These are phyloP conservation scores for Arthrobotrys musiformis DNA, from an alignment of 2,329 filamentous ascomycete species.

Conservation along the genomic window DNA sequence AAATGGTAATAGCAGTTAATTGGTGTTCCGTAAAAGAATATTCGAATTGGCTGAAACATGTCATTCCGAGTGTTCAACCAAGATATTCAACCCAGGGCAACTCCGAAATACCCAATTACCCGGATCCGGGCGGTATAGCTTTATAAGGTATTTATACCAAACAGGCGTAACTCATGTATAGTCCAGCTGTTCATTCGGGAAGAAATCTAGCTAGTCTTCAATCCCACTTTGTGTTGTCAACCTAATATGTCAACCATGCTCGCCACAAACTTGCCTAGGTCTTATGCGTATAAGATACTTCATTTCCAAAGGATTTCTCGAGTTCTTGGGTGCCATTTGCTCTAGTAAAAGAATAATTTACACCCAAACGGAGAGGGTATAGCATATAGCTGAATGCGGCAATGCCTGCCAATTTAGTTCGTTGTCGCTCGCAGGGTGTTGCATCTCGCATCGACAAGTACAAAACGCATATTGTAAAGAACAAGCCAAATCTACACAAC, in stretches of 20 bases:
- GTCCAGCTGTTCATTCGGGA: too few relatives aligned
- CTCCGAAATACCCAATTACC: too few relatives aligned
- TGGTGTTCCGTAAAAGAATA: background rate
- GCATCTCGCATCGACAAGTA: conserved; percentile 35
- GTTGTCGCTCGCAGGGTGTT: background rate
- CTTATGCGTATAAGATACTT: background rate
- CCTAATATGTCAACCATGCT: too few relatives aligned
- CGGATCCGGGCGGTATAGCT: too few relatives aligned
- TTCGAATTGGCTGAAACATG: too few relatives aligned
- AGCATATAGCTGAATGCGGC: conserved; percentile 1
- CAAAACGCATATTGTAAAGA: conserved; percentile 21
- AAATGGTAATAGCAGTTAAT: background rate
- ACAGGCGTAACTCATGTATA: too few relatives aligned
- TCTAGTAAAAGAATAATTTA: background rate
- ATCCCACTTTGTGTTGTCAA: too few relatives aligned
- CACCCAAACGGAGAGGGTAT: background rate
- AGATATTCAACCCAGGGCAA: too few relatives aligned
- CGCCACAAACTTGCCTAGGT: too few relatives aligned
- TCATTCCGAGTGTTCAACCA: too few relatives aligned
- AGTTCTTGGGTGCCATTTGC: background rate
- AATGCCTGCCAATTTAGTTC: conserved; percentile 14
- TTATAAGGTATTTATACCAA: too few relatives aligned
- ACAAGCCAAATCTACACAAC: conserved; percentile 12
- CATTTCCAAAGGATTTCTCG: background rate
- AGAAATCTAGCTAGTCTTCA: too few relatives aligned